Conservation (phyloP, 176 grass and related monocot species). For the Eleusine coracana region DNA sequence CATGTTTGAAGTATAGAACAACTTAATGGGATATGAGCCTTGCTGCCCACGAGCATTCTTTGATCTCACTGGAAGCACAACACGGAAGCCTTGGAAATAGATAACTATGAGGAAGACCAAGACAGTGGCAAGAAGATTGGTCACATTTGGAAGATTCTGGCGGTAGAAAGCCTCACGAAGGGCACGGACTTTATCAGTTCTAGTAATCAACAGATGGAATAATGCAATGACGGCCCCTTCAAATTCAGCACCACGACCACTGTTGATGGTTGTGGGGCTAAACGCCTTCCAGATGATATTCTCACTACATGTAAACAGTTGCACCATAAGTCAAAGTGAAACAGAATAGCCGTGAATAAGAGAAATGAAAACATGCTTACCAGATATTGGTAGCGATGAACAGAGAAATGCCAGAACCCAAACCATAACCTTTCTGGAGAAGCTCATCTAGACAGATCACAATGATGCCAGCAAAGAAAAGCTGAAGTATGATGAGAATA, state of each 20-base stretch:
- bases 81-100: slow-evolving; percentile 97
- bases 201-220: slow-evolving; percentile 94
- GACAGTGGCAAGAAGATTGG: slow-evolving; percentile 91
- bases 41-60: slow-evolving; percentile 95
- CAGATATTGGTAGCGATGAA: slow-evolving; percentile 99
- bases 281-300: slow-evolving; percentile 99
- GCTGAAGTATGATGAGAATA: slow-evolving; percentile 96
- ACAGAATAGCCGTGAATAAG: slow-evolving; percentile 11
- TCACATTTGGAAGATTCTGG: slow-evolving; percentile 96
- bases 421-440: slow-evolving; percentile 99
- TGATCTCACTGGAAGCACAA: slow-evolving; percentile 92
- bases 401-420: slow-evolving; percentile 94
- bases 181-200: slow-evolving; percentile 84
- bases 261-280: slow-evolving; percentile 96
- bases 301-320: slow-evolving; percentile 59
- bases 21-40: slow-evolving; percentile 96
- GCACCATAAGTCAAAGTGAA: slow-evolving; percentile 16
- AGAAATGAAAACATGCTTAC: slow-evolving; percentile 49
- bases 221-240: slow-evolving; percentile 94
- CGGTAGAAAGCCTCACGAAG: slow-evolving; percentile 91
- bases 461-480: slow-evolving; percentile 98
- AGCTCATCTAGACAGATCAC: slow-evolving; percentile 95
- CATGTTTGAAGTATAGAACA: slow-evolving; percentile 98
- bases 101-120: slow-evolving; percentile 94
- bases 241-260: slow-evolving; percentile 87